These are phyloP conservation scores for Entophlyctis luteolus DNA, from an alignment of 192 early-diverging fungal species.

Conservation along the genomic window DNA sequence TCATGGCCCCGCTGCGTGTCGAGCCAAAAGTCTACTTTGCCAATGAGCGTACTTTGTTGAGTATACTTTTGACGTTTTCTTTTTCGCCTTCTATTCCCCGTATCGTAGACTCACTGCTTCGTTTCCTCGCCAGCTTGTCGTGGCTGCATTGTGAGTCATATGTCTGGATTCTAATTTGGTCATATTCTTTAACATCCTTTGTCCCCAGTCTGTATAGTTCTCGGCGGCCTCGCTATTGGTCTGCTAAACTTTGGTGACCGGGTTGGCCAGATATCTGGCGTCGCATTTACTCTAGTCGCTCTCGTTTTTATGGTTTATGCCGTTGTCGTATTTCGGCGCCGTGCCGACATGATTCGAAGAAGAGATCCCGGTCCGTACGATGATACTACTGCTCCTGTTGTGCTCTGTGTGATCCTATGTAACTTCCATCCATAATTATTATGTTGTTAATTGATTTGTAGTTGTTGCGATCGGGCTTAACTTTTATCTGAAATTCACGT, in stretches of 20 bases:
- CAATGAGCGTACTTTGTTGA: conserved; percentile 85
- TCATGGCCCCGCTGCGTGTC: conserved; percentile 56
- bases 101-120: too few species aligned
- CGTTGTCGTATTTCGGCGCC: conserved; percentile 64
- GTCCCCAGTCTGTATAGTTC: conserved; percentile 51
- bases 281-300: conserved; percentile 68
- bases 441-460: neutral
- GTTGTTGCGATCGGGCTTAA: conserved; percentile 21
- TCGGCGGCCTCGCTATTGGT: conserved; percentile 68
- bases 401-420: conserved; percentile 63
- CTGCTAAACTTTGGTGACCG: conserved; percentile 74
- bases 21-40: conserved; percentile 87
- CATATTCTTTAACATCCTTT: neutral
- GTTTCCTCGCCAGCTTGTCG: too few species aligned
- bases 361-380: conserved; percentile 58
- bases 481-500: conserved; percentile 30
- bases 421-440: neutral
- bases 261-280: conserved; percentile 63
- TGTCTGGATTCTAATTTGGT: neutral
- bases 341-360: conserved; percentile 63
- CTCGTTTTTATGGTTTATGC: conserved; percentile 55
- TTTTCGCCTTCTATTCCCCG: conserved; percentile 16
- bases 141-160: conserved; percentile 17
- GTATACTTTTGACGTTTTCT: conserved; percentile 57
- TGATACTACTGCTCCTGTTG: conserved; percentile 65